These are phyloP conservation scores for Hypoxylon sp. DNA, from an alignment of 2,329 filamentous ascomycete genomes.

Conservation along the genomic window DNA sequence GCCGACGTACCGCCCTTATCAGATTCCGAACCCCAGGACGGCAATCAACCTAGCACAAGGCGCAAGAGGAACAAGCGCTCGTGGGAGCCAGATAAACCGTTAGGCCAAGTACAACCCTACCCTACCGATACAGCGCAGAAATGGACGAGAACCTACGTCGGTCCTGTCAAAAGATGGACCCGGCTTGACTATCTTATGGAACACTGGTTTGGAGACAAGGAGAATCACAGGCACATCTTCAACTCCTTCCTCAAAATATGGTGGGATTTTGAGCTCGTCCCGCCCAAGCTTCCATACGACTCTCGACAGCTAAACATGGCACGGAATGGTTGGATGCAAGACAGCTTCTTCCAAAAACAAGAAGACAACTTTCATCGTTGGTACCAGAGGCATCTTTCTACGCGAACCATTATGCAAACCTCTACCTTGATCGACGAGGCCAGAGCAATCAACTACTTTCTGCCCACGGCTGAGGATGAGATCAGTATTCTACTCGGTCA, in stretches of 20 bases:
- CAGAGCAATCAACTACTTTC: slow-evolving; percentile 37
- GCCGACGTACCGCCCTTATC: slow-evolving; percentile 18
- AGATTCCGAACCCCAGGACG: slow-evolving; percentile 18
- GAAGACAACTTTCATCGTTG: slow-evolving; percentile 37
- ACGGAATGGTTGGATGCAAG: slow-evolving; percentile 41
- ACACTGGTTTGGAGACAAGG: slow-evolving; percentile 44
- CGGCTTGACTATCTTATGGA: slow-evolving; percentile 41
- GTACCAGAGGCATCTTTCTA: slow-evolving; percentile 35
- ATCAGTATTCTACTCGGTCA: slow-evolving; percentile 42
- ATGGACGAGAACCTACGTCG: slow-evolving; percentile 46
- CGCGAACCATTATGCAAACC: slow-evolving; percentile 28
- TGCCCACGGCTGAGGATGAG: slow-evolving; percentile 36
- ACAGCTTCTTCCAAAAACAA: slow-evolving; percentile 35
- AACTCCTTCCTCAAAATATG: slow-evolving; percentile 41
- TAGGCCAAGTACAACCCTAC: slow-evolving; percentile 42
- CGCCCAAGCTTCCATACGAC: slow-evolving; percentile 40
- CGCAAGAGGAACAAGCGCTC: slow-evolving; percentile 33
- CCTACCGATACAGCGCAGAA: slow-evolving; percentile 45
- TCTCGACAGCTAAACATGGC: slow-evolving; percentile 34
- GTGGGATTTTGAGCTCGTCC: slow-evolving; percentile 42
- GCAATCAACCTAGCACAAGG: slow-evolving; percentile 6
- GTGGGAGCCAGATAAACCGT: slow-evolving; percentile 21
- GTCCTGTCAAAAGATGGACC: slow-evolving; percentile 46
- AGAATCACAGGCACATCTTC: slow-evolving; percentile 35
- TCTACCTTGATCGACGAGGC: slow-evolving; percentile 35